Base-by-base conservation (phyloP, 768 basidiomycete species). In the Leccinum subgranulosum region DNA sequence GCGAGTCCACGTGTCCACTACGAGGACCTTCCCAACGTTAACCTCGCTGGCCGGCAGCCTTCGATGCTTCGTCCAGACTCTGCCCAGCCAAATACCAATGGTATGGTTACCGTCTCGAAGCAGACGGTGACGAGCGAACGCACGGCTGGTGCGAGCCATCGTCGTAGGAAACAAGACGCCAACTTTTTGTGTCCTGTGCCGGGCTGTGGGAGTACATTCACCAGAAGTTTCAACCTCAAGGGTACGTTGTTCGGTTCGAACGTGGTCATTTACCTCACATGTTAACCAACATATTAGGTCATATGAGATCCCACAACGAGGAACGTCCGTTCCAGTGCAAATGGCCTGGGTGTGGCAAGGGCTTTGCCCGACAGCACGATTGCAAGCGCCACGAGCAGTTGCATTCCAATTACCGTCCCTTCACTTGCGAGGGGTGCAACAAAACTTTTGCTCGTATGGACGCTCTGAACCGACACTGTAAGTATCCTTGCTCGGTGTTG, bases 331-430 rank as follows among this genome's bases (percentile, higher is more conserved):
- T 94, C 80, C 84, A 88, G 71, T 98, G 94, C 76, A 87, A 90
- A 66, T 96, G 93, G 87, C 92, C 92, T 1, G 94, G 92, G 23
- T 98, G 94, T 68, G 88, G 86, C 27, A 96, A 97, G 74, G 92
- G 94, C 23, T 95, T 97, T 61, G 94, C 91, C 27, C 75, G 94
- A 55, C 92, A 96, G 70, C 95, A 97, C 67, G 95, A 98, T 71
- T 97, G 95, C 75, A 98, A 96, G 70, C 84, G 94, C 3, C 96
- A 98, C 65, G 95, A 97, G 73, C 89, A 94, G 63, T 79, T 98
- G 43, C 95, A 98, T 70, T 86, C 91, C 57, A 95, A 96, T 64
- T 88, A 93, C 66, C 78, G 94, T 23, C 94, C 94, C 60, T 96
- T 94, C 70, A 88, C 84, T 12, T 98, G 96, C 66, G 91, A 94